phyloP scores from a whole-genome alignment of 1,139 yeast species.

The Debaryomyces psychrophilus region DNA sequence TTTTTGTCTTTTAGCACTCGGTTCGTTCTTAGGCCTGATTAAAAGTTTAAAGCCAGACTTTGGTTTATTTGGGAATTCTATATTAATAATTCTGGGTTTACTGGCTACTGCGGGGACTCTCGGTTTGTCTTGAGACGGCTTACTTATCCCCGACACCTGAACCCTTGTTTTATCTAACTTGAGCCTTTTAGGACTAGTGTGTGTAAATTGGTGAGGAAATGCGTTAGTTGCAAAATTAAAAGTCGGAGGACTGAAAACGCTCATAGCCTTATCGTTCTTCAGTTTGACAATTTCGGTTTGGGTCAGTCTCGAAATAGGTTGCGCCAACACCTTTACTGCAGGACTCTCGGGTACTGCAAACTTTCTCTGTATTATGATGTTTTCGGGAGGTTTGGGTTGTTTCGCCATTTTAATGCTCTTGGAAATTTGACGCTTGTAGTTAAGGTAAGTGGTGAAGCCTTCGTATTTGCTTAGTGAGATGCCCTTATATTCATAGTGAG shows the following conservation, averaged over 20 bases:
- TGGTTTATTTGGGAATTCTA: slow-evolving; percentile 15
- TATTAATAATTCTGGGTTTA: slow-evolving; percentile 13
- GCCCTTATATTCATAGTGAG: slow-evolving; percentile 19
- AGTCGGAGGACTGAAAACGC: neutral
- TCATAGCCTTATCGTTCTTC: neutral
- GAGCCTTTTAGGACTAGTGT: slow-evolving; percentile 1
- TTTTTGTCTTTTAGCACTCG: slow-evolving; percentile 1
- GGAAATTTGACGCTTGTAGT: neutral
- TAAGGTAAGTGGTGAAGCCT: slow-evolving; percentile 22
- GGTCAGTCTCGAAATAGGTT: slow-evolving; percentile 2
- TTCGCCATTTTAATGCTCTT: slow-evolving; percentile 2
- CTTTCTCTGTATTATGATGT: neutral
- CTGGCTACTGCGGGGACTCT: neutral
- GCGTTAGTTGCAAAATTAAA: slow-evolving; percentile 5
- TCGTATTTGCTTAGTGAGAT: slow-evolving; percentile 18
- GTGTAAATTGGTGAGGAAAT: neutral
- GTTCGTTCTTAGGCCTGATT: slow-evolving; percentile 14
- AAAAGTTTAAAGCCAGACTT: slow-evolving; percentile 14
- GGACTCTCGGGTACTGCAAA: neutral
- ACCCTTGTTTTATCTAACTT: slow-evolving; percentile 1
- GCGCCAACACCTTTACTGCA: neutral
- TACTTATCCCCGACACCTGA: neutral
- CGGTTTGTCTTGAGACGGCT: neutral
- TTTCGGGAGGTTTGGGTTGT: neutral
- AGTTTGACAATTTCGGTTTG: slow-evolving; percentile 1